These are phyloP conservation scores for Melianthus villosus DNA, from an alignment of 441 rosid genomes.

Conservation along the genomic window DNA sequence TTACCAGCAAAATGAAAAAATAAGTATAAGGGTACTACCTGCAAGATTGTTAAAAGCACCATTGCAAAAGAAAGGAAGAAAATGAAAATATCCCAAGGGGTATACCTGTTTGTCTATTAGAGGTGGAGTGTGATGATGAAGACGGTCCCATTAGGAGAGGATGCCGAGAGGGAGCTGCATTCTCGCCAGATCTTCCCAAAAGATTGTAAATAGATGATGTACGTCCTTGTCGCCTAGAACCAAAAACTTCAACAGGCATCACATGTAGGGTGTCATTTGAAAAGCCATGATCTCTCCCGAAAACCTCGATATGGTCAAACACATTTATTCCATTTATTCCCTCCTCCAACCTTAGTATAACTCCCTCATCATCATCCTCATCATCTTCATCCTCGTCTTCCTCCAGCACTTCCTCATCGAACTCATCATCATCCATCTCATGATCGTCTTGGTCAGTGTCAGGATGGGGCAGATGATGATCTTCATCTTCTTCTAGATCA, in stretches of 20 bases:
- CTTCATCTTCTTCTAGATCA: slow-evolving; percentile 92
- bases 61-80: background rate
- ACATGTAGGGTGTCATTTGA: slow-evolving; percentile 78
- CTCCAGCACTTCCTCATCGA: slow-evolving; percentile 85
- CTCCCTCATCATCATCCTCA: slow-evolving; percentile 79
- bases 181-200: slow-evolving; percentile 67
- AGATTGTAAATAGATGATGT: slow-evolving; percentile 92
- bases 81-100: background rate
- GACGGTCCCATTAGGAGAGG: slow-evolving; percentile 76
- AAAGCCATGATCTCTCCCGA: slow-evolving; percentile 68
- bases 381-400: slow-evolving; percentile 94
- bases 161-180: slow-evolving; percentile 56
- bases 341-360: slow-evolving; percentile 94
- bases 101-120: slow-evolving; percentile 55
- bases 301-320: slow-evolving; percentile 77
- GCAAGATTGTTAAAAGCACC: background rate
- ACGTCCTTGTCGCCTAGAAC: slow-evolving; percentile 92
- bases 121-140: slow-evolving; percentile 21
- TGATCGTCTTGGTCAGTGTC: slow-evolving; percentile 85
- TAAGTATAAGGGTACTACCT: background rate
- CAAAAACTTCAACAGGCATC: slow-evolving; percentile 96
- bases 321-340: slow-evolving; percentile 92
- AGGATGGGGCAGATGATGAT: no score
- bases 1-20: background rate
- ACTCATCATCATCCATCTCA: slow-evolving; percentile 84